Evolutionary conservation across 2,329 filamentous ascomycete genomes (phyloP), one percentile per base, ranked within the genome.

Genomic region (Blastomyces emzantsi): DNA sequence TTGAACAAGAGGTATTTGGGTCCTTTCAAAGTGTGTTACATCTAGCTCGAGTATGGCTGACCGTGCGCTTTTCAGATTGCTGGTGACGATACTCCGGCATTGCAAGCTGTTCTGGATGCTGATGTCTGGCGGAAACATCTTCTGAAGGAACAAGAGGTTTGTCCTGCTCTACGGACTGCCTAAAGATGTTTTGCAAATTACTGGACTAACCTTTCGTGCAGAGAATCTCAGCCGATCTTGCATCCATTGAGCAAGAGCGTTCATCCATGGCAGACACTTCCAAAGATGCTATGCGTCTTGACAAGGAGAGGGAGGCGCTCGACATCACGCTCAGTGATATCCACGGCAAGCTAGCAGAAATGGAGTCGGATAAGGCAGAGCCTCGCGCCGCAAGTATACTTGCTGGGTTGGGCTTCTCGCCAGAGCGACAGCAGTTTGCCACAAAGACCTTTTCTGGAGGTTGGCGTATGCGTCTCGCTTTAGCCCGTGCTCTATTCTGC

Each of bases 291-390:
- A 88, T 86, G 51, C 89, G 84, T 72, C 81, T 97, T 33, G 93
- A 97, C 74, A 84, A 85, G 64, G 91, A 97, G 70, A 87, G 92
- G 66, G 94, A 97, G 76, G 90, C 90, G 52, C 85, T 96, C 61
- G 94, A 99, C 73, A 87, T 87, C 66, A 96, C 94, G 49, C 83
- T 99, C 56, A 91, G 89, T 69, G 94, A 99, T 73, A 87, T 99
- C 60, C 92, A 99, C 73, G 77, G 83, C 64, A 99, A 99, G 77
- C 83, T 99, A 65, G 86, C 92, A 25, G 94, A 99, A 77, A 99
- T 99, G 94, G 94, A 99, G 74, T 97, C 94, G 0, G 94, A 99
- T 80, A 97, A 97, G 79, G 94, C 94, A 64, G 94, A 99, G 74
- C 90, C 94, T 67, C 85, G 94, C 73, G 94, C 94, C 57, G 94